Conservation (phyloP, 2,329 filamentous ascomycete genomes). For the Trichophyton mentagrophytes region DNA sequence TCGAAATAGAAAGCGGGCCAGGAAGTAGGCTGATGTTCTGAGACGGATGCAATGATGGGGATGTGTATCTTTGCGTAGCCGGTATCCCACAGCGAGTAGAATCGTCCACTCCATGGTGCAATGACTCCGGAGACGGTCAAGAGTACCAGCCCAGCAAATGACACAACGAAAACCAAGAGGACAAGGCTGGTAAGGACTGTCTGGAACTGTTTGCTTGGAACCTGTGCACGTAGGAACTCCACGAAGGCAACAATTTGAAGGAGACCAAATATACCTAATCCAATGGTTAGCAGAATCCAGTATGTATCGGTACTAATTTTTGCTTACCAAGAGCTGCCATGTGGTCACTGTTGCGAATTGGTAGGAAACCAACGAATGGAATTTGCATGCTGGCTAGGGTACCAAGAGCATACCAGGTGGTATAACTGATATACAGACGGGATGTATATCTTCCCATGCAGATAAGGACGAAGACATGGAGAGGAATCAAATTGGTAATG, state of each 20-base stretch:
- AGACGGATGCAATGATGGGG: constrained; percentile 98
- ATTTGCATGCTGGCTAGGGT: constrained; percentile 98
- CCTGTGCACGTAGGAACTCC: constrained; percentile 75
- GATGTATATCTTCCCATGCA: constrained; percentile 95
- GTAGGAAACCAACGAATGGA: constrained; percentile 94
- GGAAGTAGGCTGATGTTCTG: constrained; percentile 95
- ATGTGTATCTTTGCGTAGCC: constrained; percentile 99
- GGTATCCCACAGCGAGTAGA: constrained; percentile 99
- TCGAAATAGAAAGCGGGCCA: constrained; percentile 99
- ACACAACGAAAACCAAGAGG: constrained; percentile 58
- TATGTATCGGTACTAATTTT: neutral
- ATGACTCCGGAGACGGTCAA: constrained; percentile 79
- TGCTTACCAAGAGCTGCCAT: constrained; percentile 82
- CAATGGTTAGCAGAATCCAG: neutral
- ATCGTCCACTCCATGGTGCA: constrained; percentile 93
- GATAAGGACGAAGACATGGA: constrained; percentile 87
- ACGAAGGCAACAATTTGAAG: constrained; percentile 87
- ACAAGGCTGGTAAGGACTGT: constrained; percentile 70
- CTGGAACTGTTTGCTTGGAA: constrained; percentile 88
- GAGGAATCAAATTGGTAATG: constrained; percentile 91
- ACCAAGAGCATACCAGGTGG: constrained; percentile 93
- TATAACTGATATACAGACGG: constrained; percentile 89
- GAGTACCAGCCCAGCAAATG: constrained; percentile 63
- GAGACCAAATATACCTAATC: constrained; percentile 77
- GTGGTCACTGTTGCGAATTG: constrained; percentile 93